phyloP scores from a whole-genome alignment of 306 rosid genomes.

The Trifolium fragiferum region DNA sequence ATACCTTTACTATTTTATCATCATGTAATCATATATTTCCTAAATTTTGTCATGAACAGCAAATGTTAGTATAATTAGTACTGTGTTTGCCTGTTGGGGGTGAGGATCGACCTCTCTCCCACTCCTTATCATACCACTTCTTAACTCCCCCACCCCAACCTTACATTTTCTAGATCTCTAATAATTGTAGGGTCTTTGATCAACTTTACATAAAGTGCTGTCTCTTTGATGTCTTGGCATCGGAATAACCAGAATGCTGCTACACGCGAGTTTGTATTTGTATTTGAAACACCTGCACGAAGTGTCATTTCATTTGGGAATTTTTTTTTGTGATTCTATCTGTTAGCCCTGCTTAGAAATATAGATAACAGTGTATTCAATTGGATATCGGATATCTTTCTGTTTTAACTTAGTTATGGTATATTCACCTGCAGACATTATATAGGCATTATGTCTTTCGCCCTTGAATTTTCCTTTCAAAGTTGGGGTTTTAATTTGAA shows the following conservation, averaged over 20 bases:
- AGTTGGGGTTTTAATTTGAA: slow-evolving; percentile 2
- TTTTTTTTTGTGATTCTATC: too few species aligned
- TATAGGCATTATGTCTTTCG: slow-evolving; percentile 9
- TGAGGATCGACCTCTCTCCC: not conserved
- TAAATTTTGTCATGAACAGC: too few species aligned
- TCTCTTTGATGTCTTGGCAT: not conserved
- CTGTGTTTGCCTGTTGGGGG: not conserved
- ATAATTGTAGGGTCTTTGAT: not conserved
- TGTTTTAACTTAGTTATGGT: slow-evolving; percentile 31
- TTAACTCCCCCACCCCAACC: not conserved
- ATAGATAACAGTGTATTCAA: not conserved
- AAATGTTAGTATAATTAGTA: not conserved
- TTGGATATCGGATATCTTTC: not conserved
- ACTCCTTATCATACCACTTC: not conserved
- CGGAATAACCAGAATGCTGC: slow-evolving; percentile 28
- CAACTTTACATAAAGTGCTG: slow-evolving; percentile 20
- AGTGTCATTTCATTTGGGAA: slow-evolving; percentile 25
- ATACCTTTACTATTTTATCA: slow-evolving; percentile 12
- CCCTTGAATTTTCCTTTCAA: not conserved
- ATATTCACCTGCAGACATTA: slow-evolving; percentile 8
- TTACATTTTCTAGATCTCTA: slow-evolving; percentile 15
- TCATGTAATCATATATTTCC: slow-evolving; percentile 11
- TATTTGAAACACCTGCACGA: slow-evolving; percentile 10
- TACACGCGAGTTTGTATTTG: slow-evolving; percentile 25
- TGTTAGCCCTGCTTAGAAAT: slow-evolving; percentile 10